Conservation (phyloP, 305 asterid genomes). For the Solanum chacoense region DNA sequence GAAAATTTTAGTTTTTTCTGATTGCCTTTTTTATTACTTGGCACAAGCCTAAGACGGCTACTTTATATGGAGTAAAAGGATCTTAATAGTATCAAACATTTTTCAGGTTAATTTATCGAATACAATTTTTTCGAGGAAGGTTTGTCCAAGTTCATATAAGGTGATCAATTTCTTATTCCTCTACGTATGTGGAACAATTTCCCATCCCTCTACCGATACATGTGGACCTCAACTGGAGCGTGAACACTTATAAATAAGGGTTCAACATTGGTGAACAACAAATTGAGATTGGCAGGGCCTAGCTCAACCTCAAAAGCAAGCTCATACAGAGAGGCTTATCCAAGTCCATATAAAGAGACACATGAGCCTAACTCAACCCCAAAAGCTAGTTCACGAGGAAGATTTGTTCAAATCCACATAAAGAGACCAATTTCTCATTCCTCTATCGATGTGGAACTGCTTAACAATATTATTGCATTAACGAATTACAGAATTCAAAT, state of each 20-base stretch:
- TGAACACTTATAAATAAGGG: background rate
- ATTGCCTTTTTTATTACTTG: background rate
- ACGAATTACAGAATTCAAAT: background rate
- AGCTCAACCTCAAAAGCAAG: background rate
- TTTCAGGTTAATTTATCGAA: background rate
- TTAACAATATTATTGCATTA: background rate
- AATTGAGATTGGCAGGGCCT: background rate
- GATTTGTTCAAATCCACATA: background rate
- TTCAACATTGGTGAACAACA: background rate
- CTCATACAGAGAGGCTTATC: background rate
- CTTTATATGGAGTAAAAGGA: background rate
- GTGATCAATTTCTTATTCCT: background rate
- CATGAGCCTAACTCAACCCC: background rate
- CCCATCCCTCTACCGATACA: background rate
- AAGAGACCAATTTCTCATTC: background rate
- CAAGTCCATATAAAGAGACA: no score
- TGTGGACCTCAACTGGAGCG: background rate
- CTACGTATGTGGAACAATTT: no score
- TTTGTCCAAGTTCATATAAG: background rate
- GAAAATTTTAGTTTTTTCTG: background rate
- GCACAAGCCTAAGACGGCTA: background rate
- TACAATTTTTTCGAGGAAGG: background rate
- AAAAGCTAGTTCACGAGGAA: background rate
- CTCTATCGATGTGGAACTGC: background rate
- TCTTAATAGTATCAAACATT: background rate